Evolutionary conservation across 805 yeast genomes (phyloP), one percentile per base, ranked within the genome.

Genomic region (Saccharomycopsis fibuligera): DNA sequence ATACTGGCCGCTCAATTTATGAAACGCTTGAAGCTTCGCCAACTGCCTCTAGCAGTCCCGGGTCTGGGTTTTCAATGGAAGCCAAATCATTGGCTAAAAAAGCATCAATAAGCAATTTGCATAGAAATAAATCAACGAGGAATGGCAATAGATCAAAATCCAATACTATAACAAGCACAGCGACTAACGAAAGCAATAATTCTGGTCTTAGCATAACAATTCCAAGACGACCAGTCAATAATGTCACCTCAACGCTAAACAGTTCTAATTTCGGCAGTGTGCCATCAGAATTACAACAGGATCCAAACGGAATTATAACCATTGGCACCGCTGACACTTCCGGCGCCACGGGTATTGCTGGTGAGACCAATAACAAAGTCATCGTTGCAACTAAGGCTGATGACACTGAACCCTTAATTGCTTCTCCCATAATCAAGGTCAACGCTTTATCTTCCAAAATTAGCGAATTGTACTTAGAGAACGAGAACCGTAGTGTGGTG

Each of bases 371-470:
- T 27, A n/a, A n/a, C n/a, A n/a, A n/a, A n/a, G n/a, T n/a, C 31
- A 27, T 12, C 31, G 31, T 12, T 27, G 31, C n/a, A n/a, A n/a
- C n/a, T n/a, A n/a, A n/a, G n/a, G n/a, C n/a, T n/a, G n/a, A n/a
- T n/a, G n/a, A n/a, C n/a, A n/a, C n/a, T n/a, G n/a, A n/a, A 14
- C 45, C 45, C 6, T 8, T 45, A 17, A 38, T 49, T 24, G 29
- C 37, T 8, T 44, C 48, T 10, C 52, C 52, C 8, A 49, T 49
- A 10, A 49, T 49, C 45, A 45, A 49, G 29, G 52, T 49, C 23
- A 49, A 40, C 21, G 52, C 52, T 8, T 35, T 48, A 5, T 27
- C 22, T 25, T 12, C 44, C n/a, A 9, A 41, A 5, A 21, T 41
- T 17, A 41, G 45, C n/a, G 53, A 44, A 14, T 39, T 19, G 21